Base-by-base conservation (phyloP, 2,329 filamentous ascomycete species). In the Talaromyces sp. region DNA sequence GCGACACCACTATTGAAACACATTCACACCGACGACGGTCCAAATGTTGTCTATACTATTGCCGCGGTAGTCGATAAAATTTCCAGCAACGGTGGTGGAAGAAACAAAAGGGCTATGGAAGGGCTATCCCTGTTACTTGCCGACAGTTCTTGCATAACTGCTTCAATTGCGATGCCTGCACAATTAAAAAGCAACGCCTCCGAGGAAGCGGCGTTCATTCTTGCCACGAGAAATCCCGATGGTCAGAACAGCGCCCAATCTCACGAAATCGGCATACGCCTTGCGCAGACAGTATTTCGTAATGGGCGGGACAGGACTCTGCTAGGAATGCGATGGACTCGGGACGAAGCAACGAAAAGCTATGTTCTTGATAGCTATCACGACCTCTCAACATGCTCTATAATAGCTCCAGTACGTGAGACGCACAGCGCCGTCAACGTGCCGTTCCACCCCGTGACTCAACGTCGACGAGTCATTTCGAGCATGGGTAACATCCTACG, bases 401-500 rank as follows among this genome's bases (percentile, higher is more conserved):
- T 80, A 19, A 68, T 66, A 14, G 68, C 71, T 41, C 45, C 61
- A 8, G 63, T 67, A 1, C 65, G 63, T 5, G 58, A 66, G 37
- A 56, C 73, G 8, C 60, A 62, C 57, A 68, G 70, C n/a, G 66
- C 66, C 8, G 64, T 77, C 49, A 60, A 67, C 6, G 67, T 79
- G 39, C 77, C 78, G 6, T 68, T 80, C 27, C 65, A 74, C 49
- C 76, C 76, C 8, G 73, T 80, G 22, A 74, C 75, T 7, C 68
- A 73, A 62, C 73, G 77, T 57, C 73, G 77, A 57, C 75, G 69
- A 49, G 78, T 80, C 14, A 70, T 78, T 16, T 72, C 76, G 10
- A 76, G 78, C 64, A 79, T 80, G 78, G 78, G 78, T 11, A 80
- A 80, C 54, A 79, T 80, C 27, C 67, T 80, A 24, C 75, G 78